These are phyloP conservation scores for Ephemerocybe angulata DNA, from an alignment of 768 basidiomycete species.

Conservation along the genomic window DNA sequence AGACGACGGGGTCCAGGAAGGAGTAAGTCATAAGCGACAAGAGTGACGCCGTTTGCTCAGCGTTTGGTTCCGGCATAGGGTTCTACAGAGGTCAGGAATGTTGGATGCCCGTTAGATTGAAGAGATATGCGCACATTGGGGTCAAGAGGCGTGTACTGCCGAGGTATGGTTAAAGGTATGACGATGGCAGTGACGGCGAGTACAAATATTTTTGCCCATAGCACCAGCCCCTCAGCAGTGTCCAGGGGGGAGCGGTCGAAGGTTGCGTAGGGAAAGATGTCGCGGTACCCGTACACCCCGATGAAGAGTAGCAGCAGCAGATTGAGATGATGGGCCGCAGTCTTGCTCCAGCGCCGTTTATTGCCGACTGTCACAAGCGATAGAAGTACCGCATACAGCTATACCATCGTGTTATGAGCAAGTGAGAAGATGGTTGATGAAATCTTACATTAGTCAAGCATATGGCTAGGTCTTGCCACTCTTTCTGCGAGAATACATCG, in stretches of 20 bases:
- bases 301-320: conserved; percentile 9
- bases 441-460: conserved; percentile 29
- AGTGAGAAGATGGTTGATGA: background rate
- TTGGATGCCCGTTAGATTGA: background rate
- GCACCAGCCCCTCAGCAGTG: conserved; percentile 11
- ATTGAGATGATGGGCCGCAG: conserved; percentile 41
- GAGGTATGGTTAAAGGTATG: conserved; percentile 13
- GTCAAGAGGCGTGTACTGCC: conserved; percentile 15
- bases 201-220: conserved; percentile 15
- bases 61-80: conserved; percentile 33
- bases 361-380: conserved; percentile 38
- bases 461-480: conserved; percentile 30
- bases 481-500: conserved; percentile 15
- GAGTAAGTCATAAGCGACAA: conserved; percentile 43
- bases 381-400: conserved; percentile 46
- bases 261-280: conserved; percentile 16
- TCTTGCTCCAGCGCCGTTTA: conserved; percentile 32
- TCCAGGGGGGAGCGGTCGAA: conserved; percentile 11
- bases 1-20: conserved; percentile 55
- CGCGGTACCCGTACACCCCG: conserved; percentile 14
- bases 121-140: conserved; percentile 5
- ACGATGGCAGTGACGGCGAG: conserved; percentile 8
- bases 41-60: conserved; percentile 51
- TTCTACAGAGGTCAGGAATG: conserved; percentile 21
- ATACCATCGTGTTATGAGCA: background rate